Base-by-base conservation (phyloP, 805 yeast genomes). In the Saccharomyces kudriavzevii region DNA sequence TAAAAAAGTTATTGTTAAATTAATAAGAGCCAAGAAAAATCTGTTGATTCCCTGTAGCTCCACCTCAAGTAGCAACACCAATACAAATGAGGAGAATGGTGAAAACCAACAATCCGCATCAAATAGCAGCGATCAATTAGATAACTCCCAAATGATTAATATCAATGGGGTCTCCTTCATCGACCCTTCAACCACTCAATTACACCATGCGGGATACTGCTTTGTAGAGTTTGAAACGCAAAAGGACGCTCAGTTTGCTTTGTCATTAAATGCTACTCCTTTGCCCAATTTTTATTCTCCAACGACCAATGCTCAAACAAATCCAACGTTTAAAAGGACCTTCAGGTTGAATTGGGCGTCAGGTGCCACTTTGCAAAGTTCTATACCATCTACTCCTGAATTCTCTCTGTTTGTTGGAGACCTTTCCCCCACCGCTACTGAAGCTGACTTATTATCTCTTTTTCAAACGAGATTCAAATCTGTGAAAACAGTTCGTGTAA, bases 271-370 rank as follows among this genome's bases (percentile, higher is more conserved):
- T 64, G 88, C 91, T 5, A 75, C 81, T 8, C 71, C 77, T 40
- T 75, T 87, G 45, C 89, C 90, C 17, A 84, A 81, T 59, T 60
- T 69, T 35, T 28, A 51, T 22, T 65, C 67, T 13, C 35, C 45
- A 3, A 58, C 69, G 3, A 61, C 60, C 4, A 57, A 54, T 25
- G 27, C 40, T n/a, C 52, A 49, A 25, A 68, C 72, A 8, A 69
- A 69, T 45, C 62, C 76, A 5, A 66, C 66, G 35, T 70, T 72
- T 5, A 80, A 81, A 65, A 82, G 87, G 69, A 74, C 79, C 40
- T 86, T 86, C 66, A 76, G 92, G 61, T 76, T 87, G 57, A 87
- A 87, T 63, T 87, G 95, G 95, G 94, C 95, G 1, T 78, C 85
- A 28, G 90, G 89, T 14, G 92, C 92, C 9, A 87, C 92, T 11